A percentile compares a stretch with the other conserved stretches of the same genome.
Conservation (phyloP, 2,329 filamentous ascomycete genomes). For the Talaromyces piceae region DNA sequence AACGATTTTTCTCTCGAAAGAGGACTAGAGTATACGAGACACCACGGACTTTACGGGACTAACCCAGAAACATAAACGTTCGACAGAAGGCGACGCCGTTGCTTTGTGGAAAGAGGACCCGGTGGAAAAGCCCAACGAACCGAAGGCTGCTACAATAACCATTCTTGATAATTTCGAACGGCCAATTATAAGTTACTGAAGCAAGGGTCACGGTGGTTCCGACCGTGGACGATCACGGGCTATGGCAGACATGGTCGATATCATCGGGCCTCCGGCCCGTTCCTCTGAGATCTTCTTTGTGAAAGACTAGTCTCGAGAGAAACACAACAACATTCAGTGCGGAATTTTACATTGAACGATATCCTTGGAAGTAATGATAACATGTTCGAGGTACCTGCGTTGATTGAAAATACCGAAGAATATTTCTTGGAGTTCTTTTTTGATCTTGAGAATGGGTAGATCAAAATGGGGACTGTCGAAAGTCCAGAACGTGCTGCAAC, state of each 20-base stretch:
- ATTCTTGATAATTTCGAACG: not conserved
- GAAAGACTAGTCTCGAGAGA: too few relatives aligned
- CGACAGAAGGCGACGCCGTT: not conserved
- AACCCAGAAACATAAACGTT: not conserved
- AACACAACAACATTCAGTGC: not conserved
- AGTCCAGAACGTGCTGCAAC: not conserved
- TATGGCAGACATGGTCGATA: not conserved
- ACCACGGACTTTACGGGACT: not conserved
- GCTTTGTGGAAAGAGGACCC: not conserved
- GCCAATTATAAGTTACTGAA: not conserved
- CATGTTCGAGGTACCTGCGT: not conserved
- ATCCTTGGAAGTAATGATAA: not conserved
- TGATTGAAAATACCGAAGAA: not conserved
- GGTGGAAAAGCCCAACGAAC: not conserved
- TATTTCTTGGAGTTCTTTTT: not conserved
- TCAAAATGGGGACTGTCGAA: conserved; percentile 1
- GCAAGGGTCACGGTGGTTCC: not conserved
- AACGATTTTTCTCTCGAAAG: conserved; percentile 12
- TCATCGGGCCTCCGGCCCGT: too few relatives aligned
- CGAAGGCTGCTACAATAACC: not conserved
- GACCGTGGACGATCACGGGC: not conserved
- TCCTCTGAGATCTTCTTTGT: too few relatives aligned
- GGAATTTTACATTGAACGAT: not conserved
- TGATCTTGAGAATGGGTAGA: not conserved
- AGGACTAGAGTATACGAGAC: not conserved